Conservation (phyloP, 345 rosid species). For the Kernera saxatilis region DNA sequence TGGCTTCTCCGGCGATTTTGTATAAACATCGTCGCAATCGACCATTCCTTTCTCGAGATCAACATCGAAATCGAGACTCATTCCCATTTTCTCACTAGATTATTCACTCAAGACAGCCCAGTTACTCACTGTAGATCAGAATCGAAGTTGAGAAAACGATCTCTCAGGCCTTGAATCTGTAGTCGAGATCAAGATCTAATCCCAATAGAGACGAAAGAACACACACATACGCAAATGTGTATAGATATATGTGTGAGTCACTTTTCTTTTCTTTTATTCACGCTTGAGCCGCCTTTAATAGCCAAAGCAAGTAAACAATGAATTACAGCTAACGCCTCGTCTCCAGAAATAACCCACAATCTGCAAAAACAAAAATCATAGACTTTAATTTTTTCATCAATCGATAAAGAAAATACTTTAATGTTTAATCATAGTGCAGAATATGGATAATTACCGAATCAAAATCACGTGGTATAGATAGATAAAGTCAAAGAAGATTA, state of each 20-base stretch:
- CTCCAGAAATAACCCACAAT: slow-evolving; percentile 1
- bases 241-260: background rate
- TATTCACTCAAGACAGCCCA: background rate
- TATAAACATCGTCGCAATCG: slow-evolving; percentile 30
- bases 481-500: background rate
- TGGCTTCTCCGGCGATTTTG: slow-evolving; percentile 31
- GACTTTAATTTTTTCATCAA: background rate
- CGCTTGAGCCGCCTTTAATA: slow-evolving; percentile 22
- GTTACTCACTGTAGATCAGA: slow-evolving; percentile 12
- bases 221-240: slow-evolving; percentile 21
- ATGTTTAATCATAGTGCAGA: background rate
- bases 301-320: slow-evolving; percentile 17
- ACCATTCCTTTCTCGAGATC: slow-evolving; percentile 69
- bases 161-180: slow-evolving; percentile 2
- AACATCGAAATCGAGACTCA: slow-evolving; percentile 41
- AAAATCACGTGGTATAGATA: slow-evolving; percentile 23
- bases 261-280: background rate
- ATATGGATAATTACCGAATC: slow-evolving; percentile 31
- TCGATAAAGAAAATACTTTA: background rate
- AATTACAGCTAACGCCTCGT: slow-evolving; percentile 27
- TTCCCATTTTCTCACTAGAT: slow-evolving; percentile 31
- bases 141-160: slow-evolving; percentile 5
- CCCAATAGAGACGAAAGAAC: slow-evolving; percentile 5
- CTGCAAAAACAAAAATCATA: slow-evolving; percentile 7
- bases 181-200: slow-evolving; percentile 21